Evolutionary conservation across 1,284 basidiomycete genomes (phyloP), one percentile per base, ranked within the genome.

Genomic region (Malassezia vespertilionis): DNA sequence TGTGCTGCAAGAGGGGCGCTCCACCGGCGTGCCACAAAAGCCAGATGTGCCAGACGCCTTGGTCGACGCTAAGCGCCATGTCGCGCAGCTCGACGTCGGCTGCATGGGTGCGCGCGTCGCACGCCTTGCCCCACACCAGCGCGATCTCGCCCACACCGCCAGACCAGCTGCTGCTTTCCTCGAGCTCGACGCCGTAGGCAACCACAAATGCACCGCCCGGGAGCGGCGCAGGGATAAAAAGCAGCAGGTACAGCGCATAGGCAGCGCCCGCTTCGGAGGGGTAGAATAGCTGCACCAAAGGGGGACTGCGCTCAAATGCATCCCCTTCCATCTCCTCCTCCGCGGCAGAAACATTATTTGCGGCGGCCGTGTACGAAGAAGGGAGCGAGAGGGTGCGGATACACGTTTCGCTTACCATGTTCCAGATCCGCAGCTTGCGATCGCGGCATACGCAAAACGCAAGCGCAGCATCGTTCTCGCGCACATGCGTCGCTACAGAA

Each of bases 351-450:
- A n/a, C n/a, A n/a, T n/a, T n/a, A n/a, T n/a, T n/a, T 17, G 54
- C 56, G 15, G 51, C 52, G 5, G 53, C 52, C 2, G 48, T 33
- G 46, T 9, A 51, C 33, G 41, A 57, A 4, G 33, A 18, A 3
- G 58, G 65, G 10, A 69, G 55, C 23, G 59, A 62, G 41, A 66
- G 44, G 22, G 56, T 60, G 26, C 62, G 60, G 17, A 69, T 49
- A 46, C 64, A 63, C 10, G 56, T 54, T 26, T 66, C 64, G n/a
- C 58, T 57, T 24, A 53, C 37, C 12, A 69, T 42, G 33, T 61
- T 64, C 65, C 65, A 69, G 10, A 65, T 56, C 7, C 65, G 53
- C 28, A 69, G 52, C 48, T 63, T 65, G 32, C 64, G 60, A 38
- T 69, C 65, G 11, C 57, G 51, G 32, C 61, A 62, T 14, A 59